Percentiles rank a stretch among this genome's conserved stretches.
These are phyloP conservation scores for Cryptosporidium canis DNA, from an alignment of 169 alveolate genomes.

Conservation along the genomic window DNA sequence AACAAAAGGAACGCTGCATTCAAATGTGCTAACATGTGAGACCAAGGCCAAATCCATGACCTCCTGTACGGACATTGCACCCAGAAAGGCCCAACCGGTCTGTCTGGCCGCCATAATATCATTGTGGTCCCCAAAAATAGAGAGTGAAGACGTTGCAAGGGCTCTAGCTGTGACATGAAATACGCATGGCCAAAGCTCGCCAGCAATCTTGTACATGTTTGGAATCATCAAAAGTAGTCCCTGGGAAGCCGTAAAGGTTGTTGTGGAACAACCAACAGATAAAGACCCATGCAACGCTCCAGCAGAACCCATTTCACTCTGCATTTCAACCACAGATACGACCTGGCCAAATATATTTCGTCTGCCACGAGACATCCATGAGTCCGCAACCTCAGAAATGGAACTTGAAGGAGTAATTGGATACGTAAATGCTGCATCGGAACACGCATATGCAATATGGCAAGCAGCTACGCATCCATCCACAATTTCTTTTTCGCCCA, in stretches of 20 bases:
- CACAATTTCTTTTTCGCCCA: constrained; percentile 54
- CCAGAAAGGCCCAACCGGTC: constrained; percentile 78
- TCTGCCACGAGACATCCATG: constrained; percentile 76
- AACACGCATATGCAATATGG: constrained; percentile 78
- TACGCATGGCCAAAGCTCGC: constrained; percentile 79
- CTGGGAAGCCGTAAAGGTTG: constrained; percentile 79
- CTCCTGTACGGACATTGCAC: constrained; percentile 78
- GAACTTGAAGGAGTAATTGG: constrained; percentile 81
- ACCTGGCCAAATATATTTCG: constrained; percentile 76
- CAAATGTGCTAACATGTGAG: constrained; percentile 78
- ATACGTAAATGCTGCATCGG: constrained; percentile 78
- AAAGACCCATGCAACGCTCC: constrained; percentile 80
- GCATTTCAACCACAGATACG: constrained; percentile 78
- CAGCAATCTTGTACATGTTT: constrained; percentile 79
- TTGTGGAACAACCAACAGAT: constrained; percentile 75
- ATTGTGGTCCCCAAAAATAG: constrained; percentile 80
- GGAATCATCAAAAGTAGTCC: constrained; percentile 79
- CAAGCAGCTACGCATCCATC: constrained; percentile 77
- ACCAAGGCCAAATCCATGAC: constrained; percentile 77
- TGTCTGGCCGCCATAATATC: constrained; percentile 80
- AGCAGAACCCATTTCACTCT: constrained; percentile 80
- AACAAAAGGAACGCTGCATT: constrained; percentile 78
- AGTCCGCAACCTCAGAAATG: constrained; percentile 78
- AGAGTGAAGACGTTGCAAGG: constrained; percentile 77
- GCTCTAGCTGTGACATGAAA: constrained; percentile 80